Evolutionary conservation across 2,329 filamentous ascomycete species (phyloP), one percentile per base, ranked within the genome.

Genomic region (Byssothecium circinans): DNA sequence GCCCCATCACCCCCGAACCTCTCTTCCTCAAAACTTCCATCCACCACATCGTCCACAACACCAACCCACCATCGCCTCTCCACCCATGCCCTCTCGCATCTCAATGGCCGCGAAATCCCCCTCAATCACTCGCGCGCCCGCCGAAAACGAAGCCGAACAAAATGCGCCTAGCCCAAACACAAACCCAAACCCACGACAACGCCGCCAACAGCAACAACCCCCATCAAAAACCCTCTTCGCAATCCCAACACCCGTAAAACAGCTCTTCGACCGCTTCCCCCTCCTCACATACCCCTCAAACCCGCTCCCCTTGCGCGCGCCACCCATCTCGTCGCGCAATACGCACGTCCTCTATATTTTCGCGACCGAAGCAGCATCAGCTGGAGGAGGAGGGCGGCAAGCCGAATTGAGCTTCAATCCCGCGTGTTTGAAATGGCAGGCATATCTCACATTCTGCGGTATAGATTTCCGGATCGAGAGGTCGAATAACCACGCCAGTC

Each of bases 391-490:
- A 60, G 87, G 84, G 27, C 69, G 71, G 46, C 65, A 66, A 32
- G 84, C 84, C 4, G 74, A 77, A 23, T 88, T 91, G 20, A 95
- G 89, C 56, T 95, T 87, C 74, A 97, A 97, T 68, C 94, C 94
- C 10, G 84, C 85, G 49, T 99, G 94, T 76, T 78, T 97, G 64
- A 96, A 92, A 77, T 97, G 91, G 91, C 94, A 97, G 90, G 85
- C 91, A 23, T 94, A 90, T 70, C 80, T 99, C 52, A 88, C 83
- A 61, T 89, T 96, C 61, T 81, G 84, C 41, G 81, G 81, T 33
- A 77, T 96, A 49, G 73, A 83, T 4, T 87, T 91, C 68, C 76
- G 77, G 43, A 75, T 86, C 42, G 75, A 83, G 6, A 74, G 89
- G 4, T 95, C 91, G 3, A 95, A 84, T 60, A 97, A 97, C 71